A percentile compares a stretch with the other conserved stretches of the same genome.
phyloP scores from a whole-genome alignment of 2,329 filamentous ascomycete genomes.

The Colletotrichum echinochloae region DNA sequence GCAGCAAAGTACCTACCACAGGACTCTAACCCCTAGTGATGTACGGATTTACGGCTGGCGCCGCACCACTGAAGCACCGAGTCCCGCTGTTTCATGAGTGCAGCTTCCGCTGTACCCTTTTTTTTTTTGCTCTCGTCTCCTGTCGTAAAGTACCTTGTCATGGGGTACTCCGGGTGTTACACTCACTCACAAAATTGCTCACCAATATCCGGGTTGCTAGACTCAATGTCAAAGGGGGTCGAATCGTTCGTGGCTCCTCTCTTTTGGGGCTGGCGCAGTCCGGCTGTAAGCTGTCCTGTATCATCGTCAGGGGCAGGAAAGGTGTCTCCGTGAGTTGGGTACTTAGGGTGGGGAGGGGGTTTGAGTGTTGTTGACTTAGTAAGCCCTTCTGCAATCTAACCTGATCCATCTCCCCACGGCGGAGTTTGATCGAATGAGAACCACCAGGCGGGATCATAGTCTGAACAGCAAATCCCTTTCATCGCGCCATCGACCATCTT shows the following conservation, averaged over 20 bases:
- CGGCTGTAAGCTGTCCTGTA: not conserved
- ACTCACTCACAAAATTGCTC: not conserved
- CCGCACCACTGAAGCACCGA: constrained; percentile 11
- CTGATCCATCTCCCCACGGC: not conserved
- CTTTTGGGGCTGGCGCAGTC: not conserved
- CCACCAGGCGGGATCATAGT: not conserved
- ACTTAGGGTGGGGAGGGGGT: not conserved
- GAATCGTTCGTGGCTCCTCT: too few relatives aligned
- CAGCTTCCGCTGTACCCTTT: constrained; percentile 12
- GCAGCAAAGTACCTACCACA: not conserved
- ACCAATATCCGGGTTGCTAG: constrained; percentile 6
- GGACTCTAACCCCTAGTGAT: too few relatives aligned
- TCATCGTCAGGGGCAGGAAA: not conserved
- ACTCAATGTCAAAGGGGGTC: not conserved
- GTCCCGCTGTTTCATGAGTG: constrained; percentile 31
- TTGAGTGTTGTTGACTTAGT: not conserved
- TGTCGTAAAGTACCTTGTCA: not conserved
- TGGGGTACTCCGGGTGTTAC: not conserved
- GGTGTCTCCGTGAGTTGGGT: too few relatives aligned
- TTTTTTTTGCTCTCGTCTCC: constrained; percentile 16
- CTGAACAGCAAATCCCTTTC: not conserved
- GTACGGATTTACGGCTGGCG: not conserved
- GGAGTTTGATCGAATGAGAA: too few relatives aligned
- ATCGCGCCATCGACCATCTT: not conserved
- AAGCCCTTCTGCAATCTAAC: not conserved